These are phyloP conservation scores for Knoxdaviesia proteae DNA, from an alignment of 2,329 filamentous ascomycete genomes.

Conservation along the genomic window DNA sequence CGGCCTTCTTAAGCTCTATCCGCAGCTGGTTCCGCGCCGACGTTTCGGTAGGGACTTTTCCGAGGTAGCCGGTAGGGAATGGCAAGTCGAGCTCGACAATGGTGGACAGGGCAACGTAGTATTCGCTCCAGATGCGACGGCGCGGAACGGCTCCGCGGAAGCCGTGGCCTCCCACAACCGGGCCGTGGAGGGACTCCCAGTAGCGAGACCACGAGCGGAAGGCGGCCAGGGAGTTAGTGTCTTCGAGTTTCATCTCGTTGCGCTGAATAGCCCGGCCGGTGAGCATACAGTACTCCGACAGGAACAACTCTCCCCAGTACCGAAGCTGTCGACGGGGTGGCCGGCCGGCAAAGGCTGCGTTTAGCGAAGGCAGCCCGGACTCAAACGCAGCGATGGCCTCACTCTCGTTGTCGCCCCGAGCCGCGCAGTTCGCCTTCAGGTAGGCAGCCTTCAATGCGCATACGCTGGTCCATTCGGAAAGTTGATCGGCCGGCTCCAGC, in stretches of 20 bases:
- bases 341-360: constrained; percentile 26
- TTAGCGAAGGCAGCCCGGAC: constrained; percentile 42
- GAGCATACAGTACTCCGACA: constrained; percentile 56
- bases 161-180: constrained; percentile 32
- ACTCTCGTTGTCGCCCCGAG: constrained; percentile 22
- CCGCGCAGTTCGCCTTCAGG: constrained; percentile 46
- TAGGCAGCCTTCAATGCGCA: constrained; percentile 64
- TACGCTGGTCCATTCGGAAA: constrained; percentile 60
- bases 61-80: constrained; percentile 29
- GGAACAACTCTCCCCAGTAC: constrained; percentile 58
- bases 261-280: constrained; percentile 36
- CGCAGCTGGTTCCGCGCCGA: constrained; percentile 44
- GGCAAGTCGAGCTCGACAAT: constrained; percentile 47
- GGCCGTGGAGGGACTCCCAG: constrained; percentile 32
- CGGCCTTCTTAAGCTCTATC: constrained; percentile 58
- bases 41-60: constrained; percentile 20
- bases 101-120: constrained; percentile 61
- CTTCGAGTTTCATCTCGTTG: constrained; percentile 26
- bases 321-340: constrained; percentile 42
- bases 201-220: constrained; percentile 51
- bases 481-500: constrained; percentile 28
- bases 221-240: constrained; percentile 30
- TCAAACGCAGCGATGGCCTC: constrained; percentile 48
- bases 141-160: constrained; percentile 38
- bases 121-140: constrained; percentile 61